Evolutionary conservation across 192 early-diverging fungal species (phyloP).

Genomic region (Coemansia sp.): DNA sequence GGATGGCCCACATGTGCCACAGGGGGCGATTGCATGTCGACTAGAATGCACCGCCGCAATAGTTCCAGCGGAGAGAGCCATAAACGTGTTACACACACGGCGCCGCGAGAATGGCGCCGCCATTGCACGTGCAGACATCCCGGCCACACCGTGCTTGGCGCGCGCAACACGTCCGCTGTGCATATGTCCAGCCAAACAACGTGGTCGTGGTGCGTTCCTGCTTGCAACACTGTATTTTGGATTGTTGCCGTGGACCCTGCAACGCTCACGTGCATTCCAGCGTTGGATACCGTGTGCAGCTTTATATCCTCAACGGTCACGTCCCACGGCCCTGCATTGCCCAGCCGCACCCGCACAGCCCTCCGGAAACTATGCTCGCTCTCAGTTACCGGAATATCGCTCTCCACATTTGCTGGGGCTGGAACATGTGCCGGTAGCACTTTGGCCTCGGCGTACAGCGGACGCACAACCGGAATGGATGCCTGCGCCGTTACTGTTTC

Average conservation of each 20-base stretch:
- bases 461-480: slow-evolving; percentile 22
- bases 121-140: slow-evolving; percentile 34
- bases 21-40: slow-evolving; percentile 12
- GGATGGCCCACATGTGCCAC: slow-evolving; percentile 39
- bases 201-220: slow-evolving; percentile 14
- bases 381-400: background rate
- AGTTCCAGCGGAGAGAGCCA: slow-evolving; percentile 35
- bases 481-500: slow-evolving; percentile 14
- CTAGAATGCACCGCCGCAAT: slow-evolving; percentile 17
- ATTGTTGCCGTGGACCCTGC: slow-evolving; percentile 11
- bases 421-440: slow-evolving; percentile 17
- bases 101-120: slow-evolving; percentile 11
- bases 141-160: slow-evolving; percentile 18
- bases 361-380: slow-evolving; percentile 40
- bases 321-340: slow-evolving; percentile 32
- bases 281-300: slow-evolving; percentile 20
- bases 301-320: slow-evolving; percentile 10
- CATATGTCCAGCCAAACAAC: slow-evolving; percentile 41
- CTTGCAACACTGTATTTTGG: background rate
- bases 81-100: slow-evolving; percentile 10
- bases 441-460: slow-evolving; percentile 16
- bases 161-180: slow-evolving; percentile 26
- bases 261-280: slow-evolving; percentile 10
- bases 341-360: slow-evolving; percentile 23
- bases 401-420: slow-evolving; percentile 6